Evolutionary conservation across 2,329 filamentous ascomycete genomes (phyloP), one percentile per base, ranked within the genome.

Genomic region (Colletotrichum sojae): DNA sequence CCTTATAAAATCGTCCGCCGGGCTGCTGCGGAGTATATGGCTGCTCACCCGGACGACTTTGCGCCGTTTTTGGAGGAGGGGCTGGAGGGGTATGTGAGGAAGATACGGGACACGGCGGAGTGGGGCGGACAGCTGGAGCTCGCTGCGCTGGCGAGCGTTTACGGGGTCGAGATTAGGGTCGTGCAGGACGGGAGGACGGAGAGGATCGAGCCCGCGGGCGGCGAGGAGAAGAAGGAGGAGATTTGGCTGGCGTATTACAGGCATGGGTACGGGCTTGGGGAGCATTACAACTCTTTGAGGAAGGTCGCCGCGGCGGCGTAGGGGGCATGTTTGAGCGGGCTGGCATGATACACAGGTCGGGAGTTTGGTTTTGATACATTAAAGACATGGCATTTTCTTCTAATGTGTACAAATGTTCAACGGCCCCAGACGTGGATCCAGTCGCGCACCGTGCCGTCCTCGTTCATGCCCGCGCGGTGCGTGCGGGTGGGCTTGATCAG

Each of bases 101-200:
- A 92, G 82, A 93, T 99, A 69, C 84, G 91, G 71, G 90, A 96
- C 67, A 98, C 95, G 56, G 95, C 94, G 0, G 95, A 97, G 81
- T 99, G 96, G 96, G 96, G 96, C 57, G 96, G 96, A 0, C 94
- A 98, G 83, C 81, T 98, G 71, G 96, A 99, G 84, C 81, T 99
- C 64, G 85, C 91, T 79, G 96, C 96, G 25, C 85, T 99, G 77
- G 93, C 95, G 58, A 91, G 89, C 77, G 89, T 89, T 63, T 98
- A 97, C 75, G 89, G 88, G 3, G 89, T 96, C 12, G 89, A 92
- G 76, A 95, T 98, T 71, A 90, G 91, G 76, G 92, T 99, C 13
- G 83, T 99, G 71, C 95, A 98, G 75, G 92, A 95, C 77, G 94
- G 94, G 5, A 84, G 91, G 64, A 90, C 93, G 66, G 94, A 97